Conservation (phyloP, 2,329 filamentous ascomycete genomes). For the Pyrenochaeta sp. region DNA sequence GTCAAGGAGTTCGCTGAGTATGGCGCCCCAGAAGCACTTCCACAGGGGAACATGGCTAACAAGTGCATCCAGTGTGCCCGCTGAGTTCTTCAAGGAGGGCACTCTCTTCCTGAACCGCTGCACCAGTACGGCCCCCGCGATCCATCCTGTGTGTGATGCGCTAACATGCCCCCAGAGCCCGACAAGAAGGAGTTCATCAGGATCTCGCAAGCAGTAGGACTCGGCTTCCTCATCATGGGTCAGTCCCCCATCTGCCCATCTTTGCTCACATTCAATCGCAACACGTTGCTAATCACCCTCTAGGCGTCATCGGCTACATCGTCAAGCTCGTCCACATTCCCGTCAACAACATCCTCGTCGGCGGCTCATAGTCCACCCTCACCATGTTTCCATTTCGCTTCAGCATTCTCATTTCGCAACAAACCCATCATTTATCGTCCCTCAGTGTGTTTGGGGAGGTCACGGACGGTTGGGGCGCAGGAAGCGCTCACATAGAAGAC, state of each 20-base stretch:
- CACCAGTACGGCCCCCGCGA: constrained; percentile 45
- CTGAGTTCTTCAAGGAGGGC: constrained; percentile 56
- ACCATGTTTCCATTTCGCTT: constrained; percentile 18
- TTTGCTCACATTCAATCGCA: not conserved
- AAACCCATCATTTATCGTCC: too few species aligned
- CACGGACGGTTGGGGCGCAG: too few species aligned
- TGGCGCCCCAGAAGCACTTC: constrained; percentile 9
- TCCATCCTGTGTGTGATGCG: not conserved
- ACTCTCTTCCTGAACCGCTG: constrained; percentile 59
- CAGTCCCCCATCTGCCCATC: constrained; percentile 9
- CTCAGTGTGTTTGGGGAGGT: too few species aligned
- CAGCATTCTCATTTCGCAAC: too few species aligned
- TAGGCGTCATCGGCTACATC: constrained; percentile 58
- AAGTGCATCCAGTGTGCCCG: constrained; percentile 42
- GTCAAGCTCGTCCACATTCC: constrained; percentile 63
- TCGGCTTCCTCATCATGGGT: constrained; percentile 62
- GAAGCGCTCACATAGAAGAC: constrained; percentile 7
- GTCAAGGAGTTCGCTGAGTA: constrained; percentile 73
- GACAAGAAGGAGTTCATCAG: constrained; percentile 50
- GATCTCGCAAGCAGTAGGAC: constrained; percentile 60
- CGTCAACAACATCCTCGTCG: constrained; percentile 62
- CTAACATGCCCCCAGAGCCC: constrained; percentile 52
- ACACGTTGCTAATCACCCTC: not conserved
- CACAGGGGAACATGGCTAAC: constrained; percentile 24
- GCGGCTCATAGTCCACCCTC: constrained; percentile 43